phyloP scores from a whole-genome alignment of 129 eudicot genomes.

The Flaveria robusta region DNA sequence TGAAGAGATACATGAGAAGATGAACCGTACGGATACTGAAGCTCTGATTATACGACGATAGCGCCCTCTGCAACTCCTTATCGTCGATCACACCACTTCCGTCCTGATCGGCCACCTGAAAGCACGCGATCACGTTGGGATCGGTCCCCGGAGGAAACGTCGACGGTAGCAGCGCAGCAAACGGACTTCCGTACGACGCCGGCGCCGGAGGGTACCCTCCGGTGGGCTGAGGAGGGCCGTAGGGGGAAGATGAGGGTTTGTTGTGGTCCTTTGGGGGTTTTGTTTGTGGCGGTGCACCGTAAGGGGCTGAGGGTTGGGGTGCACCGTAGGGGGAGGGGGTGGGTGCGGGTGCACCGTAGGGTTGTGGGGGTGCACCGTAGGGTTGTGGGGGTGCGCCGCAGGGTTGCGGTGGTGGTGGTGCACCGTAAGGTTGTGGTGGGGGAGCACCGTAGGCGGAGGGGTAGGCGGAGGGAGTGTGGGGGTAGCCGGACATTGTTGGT shows the following conservation, averaged over 20 bases:
- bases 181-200: constrained; percentile 64
- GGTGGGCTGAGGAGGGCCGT: constrained; percentile 38
- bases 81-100: constrained; percentile 89
- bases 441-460: constrained; percentile 48
- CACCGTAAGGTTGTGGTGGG: no score
- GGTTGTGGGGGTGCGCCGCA: constrained; percentile 48
- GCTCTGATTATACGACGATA: constrained; percentile 70
- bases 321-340: constrained; percentile 48
- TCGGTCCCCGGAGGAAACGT: constrained; percentile 92
- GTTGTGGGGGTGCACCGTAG: constrained; percentile 39
- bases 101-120: constrained; percentile 85
- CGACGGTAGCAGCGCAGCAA: constrained; percentile 73
- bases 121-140: constrained; percentile 76
- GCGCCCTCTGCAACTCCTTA: constrained; percentile 73
- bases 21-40: constrained; percentile 86
- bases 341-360: constrained; percentile 37
- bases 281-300: constrained; percentile 35
- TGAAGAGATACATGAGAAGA: constrained; percentile 81
- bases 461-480: constrained; percentile 35
- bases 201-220: constrained; percentile 50
- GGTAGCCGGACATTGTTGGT: not conserved
- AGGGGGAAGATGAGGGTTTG: constrained; percentile 41
- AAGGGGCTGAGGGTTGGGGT: constrained; percentile 51
- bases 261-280: constrained; percentile 49
- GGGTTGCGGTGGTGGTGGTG: constrained; percentile 38